A percentile compares a stretch with the other conserved stretches of the same genome.
Evolutionary conservation across 2,329 filamentous ascomycete genomes (phyloP).

Genomic region (Mollisia scopiformis): DNA sequence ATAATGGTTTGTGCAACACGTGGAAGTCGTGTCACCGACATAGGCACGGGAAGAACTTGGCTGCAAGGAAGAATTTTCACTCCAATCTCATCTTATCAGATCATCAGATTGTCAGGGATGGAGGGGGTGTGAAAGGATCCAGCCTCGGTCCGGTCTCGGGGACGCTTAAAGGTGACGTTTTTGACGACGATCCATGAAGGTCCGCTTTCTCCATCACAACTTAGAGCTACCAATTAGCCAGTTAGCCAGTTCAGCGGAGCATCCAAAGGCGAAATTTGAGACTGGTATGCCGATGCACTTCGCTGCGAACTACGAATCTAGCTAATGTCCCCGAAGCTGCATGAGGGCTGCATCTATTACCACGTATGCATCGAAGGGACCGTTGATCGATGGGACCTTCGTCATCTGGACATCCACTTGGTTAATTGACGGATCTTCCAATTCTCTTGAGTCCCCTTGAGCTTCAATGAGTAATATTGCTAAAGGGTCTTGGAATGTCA

Average conservation of each 20-base stretch:
- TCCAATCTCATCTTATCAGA: conserved; percentile 54
- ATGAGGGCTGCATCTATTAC: background rate
- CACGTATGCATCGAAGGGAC: background rate
- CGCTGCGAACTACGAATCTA: background rate
- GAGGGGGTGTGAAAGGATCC: background rate
- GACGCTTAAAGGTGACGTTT: background rate
- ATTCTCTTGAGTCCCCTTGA: too few species aligned
- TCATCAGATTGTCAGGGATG: conserved; percentile 50
- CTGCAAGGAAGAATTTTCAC: conserved; percentile 30
- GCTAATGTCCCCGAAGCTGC: background rate
- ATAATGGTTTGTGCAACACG: background rate
- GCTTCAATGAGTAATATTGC: background rate
- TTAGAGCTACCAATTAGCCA: background rate
- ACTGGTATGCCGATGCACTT: too few species aligned
- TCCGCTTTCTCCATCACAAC: conserved; percentile 1
- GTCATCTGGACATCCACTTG: background rate
- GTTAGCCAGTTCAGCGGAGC: background rate
- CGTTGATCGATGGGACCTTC: background rate
- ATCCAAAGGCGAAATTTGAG: too few species aligned
- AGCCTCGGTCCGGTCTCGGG: conserved; percentile 42
- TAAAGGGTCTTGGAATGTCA: background rate
- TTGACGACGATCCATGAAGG: conserved; percentile 3
- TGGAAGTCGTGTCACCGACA: background rate
- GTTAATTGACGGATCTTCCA: background rate
- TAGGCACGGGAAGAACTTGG: background rate